Evolutionary conservation across 73 alveolate genomes (phyloP).

Genomic region (Tetrahymena borealis): DNA sequence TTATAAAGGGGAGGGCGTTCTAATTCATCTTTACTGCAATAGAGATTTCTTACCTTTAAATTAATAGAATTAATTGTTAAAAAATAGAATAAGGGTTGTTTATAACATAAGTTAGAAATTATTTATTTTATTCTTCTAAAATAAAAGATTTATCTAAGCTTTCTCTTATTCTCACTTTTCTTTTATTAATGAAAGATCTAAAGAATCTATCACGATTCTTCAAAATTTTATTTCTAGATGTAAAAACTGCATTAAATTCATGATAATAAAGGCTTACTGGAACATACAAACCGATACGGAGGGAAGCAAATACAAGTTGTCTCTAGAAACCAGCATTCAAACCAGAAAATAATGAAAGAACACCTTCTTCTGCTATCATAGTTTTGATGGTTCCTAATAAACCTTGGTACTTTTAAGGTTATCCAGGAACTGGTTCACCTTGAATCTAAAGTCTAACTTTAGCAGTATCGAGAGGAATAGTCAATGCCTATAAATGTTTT

Average conservation of each 20-base stretch:
- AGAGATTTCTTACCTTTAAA: constrained; percentile 16
- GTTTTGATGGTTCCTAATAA: constrained; percentile 41
- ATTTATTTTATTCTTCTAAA: too few relatives aligned
- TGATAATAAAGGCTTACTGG: constrained; percentile 33
- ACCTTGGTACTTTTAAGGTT: constrained; percentile 52
- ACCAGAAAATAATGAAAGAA: constrained; percentile 51
- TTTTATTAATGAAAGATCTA: too few relatives aligned
- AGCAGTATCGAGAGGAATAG: constrained; percentile 70
- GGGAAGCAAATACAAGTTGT: constrained; percentile 61
- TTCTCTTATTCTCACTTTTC: too few relatives aligned
- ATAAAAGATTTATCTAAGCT: too few relatives aligned
- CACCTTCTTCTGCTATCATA: constrained; percentile 54
- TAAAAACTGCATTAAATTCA: background rate
- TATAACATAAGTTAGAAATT: too few relatives aligned
- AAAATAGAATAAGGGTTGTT: background rate
- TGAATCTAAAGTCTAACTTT: constrained; percentile 61
- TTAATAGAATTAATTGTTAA: background rate
- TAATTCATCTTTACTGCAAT: constrained; percentile 35
- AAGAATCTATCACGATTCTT: too few relatives aligned
- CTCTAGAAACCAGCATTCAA: constrained; percentile 57
- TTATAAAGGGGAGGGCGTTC: constrained; percentile 50
- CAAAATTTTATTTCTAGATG: too few relatives aligned
- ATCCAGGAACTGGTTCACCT: constrained; percentile 19
- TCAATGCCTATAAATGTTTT: background rate
- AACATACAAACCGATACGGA: constrained; percentile 59